These are phyloP conservation scores for Punctularia strigosozonata DNA, from an alignment of 768 basidiomycete species.

Conservation along the genomic window DNA sequence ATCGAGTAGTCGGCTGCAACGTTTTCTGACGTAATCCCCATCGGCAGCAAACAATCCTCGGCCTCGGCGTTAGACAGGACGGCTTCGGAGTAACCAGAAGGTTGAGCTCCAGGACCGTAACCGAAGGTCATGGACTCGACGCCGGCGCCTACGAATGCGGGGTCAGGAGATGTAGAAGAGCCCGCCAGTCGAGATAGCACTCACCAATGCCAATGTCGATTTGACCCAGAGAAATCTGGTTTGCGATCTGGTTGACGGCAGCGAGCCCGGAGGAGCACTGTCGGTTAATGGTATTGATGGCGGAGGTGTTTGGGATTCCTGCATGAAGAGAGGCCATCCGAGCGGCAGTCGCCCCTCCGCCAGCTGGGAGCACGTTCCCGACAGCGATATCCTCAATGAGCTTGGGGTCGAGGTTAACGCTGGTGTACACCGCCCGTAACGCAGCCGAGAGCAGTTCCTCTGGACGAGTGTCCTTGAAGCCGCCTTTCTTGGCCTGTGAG, in stretches of 20 bases:
- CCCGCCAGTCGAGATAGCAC: constrained; percentile 9
- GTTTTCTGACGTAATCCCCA: constrained; percentile 95
- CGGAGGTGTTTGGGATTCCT: constrained; percentile 67
- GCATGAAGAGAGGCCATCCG: constrained; percentile 83
- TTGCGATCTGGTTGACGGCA: constrained; percentile 73
- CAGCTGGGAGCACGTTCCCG: constrained; percentile 83
- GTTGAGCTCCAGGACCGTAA: constrained; percentile 46
- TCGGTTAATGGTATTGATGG: constrained; percentile 78
- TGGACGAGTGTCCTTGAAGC: constrained; percentile 83
- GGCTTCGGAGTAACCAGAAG: constrained; percentile 49
- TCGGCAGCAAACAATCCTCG: constrained; percentile 74
- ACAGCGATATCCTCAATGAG: constrained; percentile 79
- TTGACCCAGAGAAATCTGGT: constrained; percentile 64
- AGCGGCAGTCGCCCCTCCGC: constrained; percentile 69
- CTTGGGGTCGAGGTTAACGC: constrained; percentile 60
- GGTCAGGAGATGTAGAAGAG: neutral
- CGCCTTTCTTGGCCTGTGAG: constrained; percentile 65
- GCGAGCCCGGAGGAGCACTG: constrained; percentile 86
- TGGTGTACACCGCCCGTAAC: constrained; percentile 61
- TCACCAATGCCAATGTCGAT: constrained; percentile 85
- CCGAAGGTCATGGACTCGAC: constrained; percentile 87
- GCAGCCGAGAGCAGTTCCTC: constrained; percentile 73
- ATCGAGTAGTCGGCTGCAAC: constrained; percentile 71
- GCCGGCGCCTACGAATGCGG: constrained; percentile 47
- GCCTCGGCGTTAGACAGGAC: constrained; percentile 58